Conservation (phyloP, 257 asterid genomes). For the Rhazya stricta region DNA sequence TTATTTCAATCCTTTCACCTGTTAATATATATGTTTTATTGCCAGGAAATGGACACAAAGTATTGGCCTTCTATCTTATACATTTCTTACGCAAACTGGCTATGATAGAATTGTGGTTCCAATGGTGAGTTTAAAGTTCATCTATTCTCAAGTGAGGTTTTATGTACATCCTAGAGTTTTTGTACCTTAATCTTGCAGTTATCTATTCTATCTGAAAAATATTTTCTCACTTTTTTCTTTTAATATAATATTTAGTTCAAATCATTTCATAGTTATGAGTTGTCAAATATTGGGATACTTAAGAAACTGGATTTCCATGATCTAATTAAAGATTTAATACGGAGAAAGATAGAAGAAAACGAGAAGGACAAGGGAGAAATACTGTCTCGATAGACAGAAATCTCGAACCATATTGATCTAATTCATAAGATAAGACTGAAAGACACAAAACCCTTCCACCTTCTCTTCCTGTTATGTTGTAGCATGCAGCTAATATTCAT, state of each 20-base stretch:
- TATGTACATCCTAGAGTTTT: not conserved
- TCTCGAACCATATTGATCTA: not conserved
- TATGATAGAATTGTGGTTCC: conserved; percentile 91
- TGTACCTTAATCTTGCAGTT: not conserved
- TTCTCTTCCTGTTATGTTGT: not conserved
- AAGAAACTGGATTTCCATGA: not conserved
- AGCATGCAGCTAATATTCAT: not conserved
- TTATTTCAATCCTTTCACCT: conserved; percentile 13
- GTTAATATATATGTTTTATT: conserved; percentile 20
- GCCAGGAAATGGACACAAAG: conserved; percentile 79
- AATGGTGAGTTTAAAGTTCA: conserved; percentile 58
- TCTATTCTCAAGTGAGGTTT: conserved; percentile 15
- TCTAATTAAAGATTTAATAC: not conserved
- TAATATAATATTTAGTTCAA: not conserved
- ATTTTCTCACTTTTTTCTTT: not conserved
- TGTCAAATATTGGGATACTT: no score
- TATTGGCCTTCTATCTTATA: conserved; percentile 85
- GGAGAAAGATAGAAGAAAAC: not conserved
- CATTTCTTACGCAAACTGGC: conserved; percentile 72
- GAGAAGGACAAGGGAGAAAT: not conserved
- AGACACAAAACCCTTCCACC: not conserved
- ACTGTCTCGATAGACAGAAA: not conserved
- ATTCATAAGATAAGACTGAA: not conserved
- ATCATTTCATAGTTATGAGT: not conserved
- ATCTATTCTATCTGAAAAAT: not conserved